These are phyloP conservation scores for Colletotrichum sp. DNA, from an alignment of 2,329 filamentous ascomycete genomes.

Conservation along the genomic window DNA sequence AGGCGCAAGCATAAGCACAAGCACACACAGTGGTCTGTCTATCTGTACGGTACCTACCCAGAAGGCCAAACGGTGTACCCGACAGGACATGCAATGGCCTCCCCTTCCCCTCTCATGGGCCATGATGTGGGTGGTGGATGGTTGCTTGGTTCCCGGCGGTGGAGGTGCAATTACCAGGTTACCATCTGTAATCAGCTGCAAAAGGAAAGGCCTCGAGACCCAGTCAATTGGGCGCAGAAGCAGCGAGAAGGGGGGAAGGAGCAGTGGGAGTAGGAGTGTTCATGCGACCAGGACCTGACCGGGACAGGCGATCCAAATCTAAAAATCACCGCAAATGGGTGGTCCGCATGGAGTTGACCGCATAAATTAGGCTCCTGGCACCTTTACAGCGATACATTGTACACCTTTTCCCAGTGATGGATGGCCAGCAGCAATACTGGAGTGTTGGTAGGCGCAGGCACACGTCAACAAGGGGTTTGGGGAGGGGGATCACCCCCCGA, in stretches of 20 bases:
- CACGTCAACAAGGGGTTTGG: background rate
- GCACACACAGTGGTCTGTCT: background rate
- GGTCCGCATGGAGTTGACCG: slow-evolving; percentile 6
- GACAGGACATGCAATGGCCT: background rate
- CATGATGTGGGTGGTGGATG: background rate
- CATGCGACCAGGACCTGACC: slow-evolving; percentile 20
- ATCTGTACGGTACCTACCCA: background rate
- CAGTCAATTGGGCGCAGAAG: slow-evolving; percentile 19
- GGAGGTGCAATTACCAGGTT: slow-evolving; percentile 22
- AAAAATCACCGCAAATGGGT: slow-evolving; percentile 5
- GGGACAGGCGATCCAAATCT: slow-evolving; percentile 23
- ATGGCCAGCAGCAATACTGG: background rate
- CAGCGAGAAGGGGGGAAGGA: background rate
- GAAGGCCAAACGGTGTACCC: slow-evolving; percentile 9
- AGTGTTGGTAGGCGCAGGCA: background rate
- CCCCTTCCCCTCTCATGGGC: background rate
- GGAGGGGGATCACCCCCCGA: background rate
- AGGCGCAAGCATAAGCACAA: background rate
- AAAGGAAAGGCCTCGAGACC: slow-evolving; percentile 15
- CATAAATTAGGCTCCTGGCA: slow-evolving; percentile 19
- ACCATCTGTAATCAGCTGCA: slow-evolving; percentile 21
- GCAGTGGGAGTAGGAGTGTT: slow-evolving; percentile 1
- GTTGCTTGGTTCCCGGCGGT: background rate
- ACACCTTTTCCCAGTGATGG: background rate
- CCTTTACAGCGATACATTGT: background rate